phyloP scores from a whole-genome alignment of 495 filamentous ascomycete species.

The Hamigera avellanea region DNA sequence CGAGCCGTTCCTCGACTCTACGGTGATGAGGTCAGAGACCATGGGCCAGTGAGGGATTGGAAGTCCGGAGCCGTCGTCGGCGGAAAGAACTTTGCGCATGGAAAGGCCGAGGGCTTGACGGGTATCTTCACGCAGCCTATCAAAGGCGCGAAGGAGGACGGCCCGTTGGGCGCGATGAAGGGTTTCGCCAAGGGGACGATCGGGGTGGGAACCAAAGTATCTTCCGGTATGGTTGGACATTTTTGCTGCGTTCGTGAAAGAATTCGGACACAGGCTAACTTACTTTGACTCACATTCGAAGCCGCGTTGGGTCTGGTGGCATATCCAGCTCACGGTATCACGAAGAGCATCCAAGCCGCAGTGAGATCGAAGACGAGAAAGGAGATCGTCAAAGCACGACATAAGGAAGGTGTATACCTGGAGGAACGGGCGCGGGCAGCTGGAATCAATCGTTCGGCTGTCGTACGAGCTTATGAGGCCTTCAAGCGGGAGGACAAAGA shows the following conservation, averaged over 20 bases:
- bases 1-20: constrained; percentile 76
- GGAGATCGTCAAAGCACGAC: constrained; percentile 7
- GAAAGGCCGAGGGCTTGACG: constrained; percentile 62
- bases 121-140: constrained; percentile 58
- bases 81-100: constrained; percentile 51
- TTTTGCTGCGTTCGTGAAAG: not conserved
- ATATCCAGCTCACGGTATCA: constrained; percentile 15
- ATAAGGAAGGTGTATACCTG: too few relatives aligned
- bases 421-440: too few relatives aligned
- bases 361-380: constrained; percentile 14
- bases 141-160: constrained; percentile 47
- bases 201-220: constrained; percentile 56
- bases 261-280: not conserved
- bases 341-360: constrained; percentile 13
- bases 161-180: constrained; percentile 46
- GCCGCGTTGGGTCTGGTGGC: constrained; percentile 15
- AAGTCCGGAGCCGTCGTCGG: constrained; percentile 22
- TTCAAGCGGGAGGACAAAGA: too few relatives aligned
- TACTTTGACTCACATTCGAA: constrained; percentile 2
- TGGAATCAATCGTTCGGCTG: too few relatives aligned
- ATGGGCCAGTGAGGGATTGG: constrained; percentile 23
- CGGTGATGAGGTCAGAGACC: constrained; percentile 41
- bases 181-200: constrained; percentile 68
- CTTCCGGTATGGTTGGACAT: constrained; percentile 13
- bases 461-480: too few relatives aligned